Conservation (phyloP, 2,329 filamentous ascomycete species). For the Rhinocladiella mackenziei region DNA sequence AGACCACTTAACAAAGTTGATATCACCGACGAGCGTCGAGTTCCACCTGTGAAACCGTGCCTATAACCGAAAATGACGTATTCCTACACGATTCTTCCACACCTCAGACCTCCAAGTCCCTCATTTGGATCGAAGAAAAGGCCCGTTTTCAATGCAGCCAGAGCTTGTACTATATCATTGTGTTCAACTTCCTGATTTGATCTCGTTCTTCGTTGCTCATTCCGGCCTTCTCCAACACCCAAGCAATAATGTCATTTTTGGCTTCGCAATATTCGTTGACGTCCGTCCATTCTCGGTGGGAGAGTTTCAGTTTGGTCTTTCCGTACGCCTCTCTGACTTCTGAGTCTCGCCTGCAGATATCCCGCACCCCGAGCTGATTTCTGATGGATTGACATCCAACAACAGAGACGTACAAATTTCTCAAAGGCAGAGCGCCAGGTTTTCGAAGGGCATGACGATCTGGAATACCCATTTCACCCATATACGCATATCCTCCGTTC, state of each 20-base stretch:
- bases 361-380: constrained; percentile 40
- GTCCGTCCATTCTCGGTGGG: constrained; percentile 17
- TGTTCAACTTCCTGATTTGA: constrained; percentile 18
- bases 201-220: constrained; percentile 17
- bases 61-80: too few relatives aligned
- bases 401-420: constrained; percentile 39
- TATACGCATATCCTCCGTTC: constrained; percentile 35
- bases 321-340: constrained; percentile 32
- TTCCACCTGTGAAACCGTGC: too few relatives aligned
- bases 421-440: constrained; percentile 29
- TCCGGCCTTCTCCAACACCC: constrained; percentile 20
- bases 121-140: too few relatives aligned
- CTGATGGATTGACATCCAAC: constrained; percentile 34
- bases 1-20: too few relatives aligned
- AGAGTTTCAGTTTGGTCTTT: constrained; percentile 16
- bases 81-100: too few relatives aligned
- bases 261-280: constrained; percentile 26
- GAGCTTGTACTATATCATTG: constrained; percentile 2
- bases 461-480: constrained; percentile 36
- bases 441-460: constrained; percentile 37
- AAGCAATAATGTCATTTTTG: constrained; percentile 23
- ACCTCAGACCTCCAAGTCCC: too few relatives aligned
- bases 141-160: too few relatives aligned
- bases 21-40: too few relatives aligned
- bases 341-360: constrained; percentile 33